Evolutionary conservation across 2,329 filamentous ascomycete genomes (phyloP), one percentile per base, ranked within the genome.

Genomic region (Xenoacremonium recifei): DNA sequence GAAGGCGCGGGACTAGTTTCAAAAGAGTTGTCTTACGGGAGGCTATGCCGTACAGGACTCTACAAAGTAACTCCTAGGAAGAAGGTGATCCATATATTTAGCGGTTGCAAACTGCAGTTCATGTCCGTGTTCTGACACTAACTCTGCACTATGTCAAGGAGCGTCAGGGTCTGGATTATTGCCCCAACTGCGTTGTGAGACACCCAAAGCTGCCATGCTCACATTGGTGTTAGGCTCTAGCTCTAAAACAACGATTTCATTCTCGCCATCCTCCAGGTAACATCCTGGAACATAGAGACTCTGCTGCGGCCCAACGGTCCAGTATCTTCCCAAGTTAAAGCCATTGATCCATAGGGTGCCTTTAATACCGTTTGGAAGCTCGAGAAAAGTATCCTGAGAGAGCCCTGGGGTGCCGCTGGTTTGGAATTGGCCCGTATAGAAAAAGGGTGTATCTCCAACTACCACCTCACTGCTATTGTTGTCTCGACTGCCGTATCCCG

Each of bases 281-380:
- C 23, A 27, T 21, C 70, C 70, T 0, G 71, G 72, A 2, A 74
- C 43, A 44, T 72, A 76, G 5, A 74, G 50, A n/a, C 62, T 65
- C 53, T 75, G 71, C 54, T 75, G 72, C 3, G 71, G 71, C 0
- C 71, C 72, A 23, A 74, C 56, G 12, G 58, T 54, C 72, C 71
- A 76, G 48, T 72, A 75, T 17, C 70, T 50, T 7, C 72, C 71
- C 2, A 75, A 53, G 35, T 73, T 69, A 21, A 68, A 58, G 11
- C 65, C 68, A 39, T 75, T 75, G 2, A 75, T 64, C 66, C 68
- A 75, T 0, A 73, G 65, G 15, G 63, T 60, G 0, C 72, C 72
- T 51, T 73, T 75, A 19, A 67, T 57, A 18, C 69, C 68, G 9
- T 54, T 54, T 3, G 68, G 65, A 4, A 74, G 49, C 3, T 60